Base-by-base conservation (phyloP, 495 filamentous ascomycete genomes). In the Ramalina peruviana region DNA sequence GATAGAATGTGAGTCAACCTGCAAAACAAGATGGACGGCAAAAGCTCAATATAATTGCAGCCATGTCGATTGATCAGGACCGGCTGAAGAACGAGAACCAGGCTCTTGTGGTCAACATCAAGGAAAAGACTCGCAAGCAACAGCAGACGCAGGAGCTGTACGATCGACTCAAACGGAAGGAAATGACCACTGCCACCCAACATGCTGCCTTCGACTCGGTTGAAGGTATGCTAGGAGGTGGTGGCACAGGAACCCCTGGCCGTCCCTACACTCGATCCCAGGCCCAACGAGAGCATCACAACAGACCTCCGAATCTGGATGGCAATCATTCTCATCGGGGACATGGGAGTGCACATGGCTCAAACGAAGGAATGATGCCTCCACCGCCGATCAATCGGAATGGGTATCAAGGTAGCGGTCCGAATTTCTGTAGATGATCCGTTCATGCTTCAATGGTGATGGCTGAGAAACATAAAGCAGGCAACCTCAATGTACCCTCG, bases 81-180 rank as follows among this genome's bases (percentile, higher is more conserved):
- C 69, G 70, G 13, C 71, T 94, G 3, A 72, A 80, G 49, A 75
- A 76, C 27, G 88, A 87, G 61, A 88, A 88, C 48, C 75, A 85
- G 26, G 86, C 92, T 16, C 70, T 95, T 3, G 69, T 74, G 25
- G 73, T 81, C 43, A 71, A 78, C 3, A 79, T 80, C 52, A 72
- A 76, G 39, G 83, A 90, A 30, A 93, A 93, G 58, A 81, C 68
- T 51, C 79, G 78, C 39, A 83, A 85, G 50, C 74, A 86, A n/a
- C 67, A 79, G 4, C 82, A 88, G 49, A 81, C 81, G 17, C 86
- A 88, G 54, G 85, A 89, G 54, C 74, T 94, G 6, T 96, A 94
- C 53, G 82, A 87, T 54, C 75, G 82, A 30, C 69, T 94, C 40
- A 95, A 94, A 63, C 74, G 79, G 21, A 78, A 81, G 46, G 76